Evolutionary conservation across 2,329 filamentous ascomycete species (phyloP).

Genomic region (Stemphylium vesicarium): DNA sequence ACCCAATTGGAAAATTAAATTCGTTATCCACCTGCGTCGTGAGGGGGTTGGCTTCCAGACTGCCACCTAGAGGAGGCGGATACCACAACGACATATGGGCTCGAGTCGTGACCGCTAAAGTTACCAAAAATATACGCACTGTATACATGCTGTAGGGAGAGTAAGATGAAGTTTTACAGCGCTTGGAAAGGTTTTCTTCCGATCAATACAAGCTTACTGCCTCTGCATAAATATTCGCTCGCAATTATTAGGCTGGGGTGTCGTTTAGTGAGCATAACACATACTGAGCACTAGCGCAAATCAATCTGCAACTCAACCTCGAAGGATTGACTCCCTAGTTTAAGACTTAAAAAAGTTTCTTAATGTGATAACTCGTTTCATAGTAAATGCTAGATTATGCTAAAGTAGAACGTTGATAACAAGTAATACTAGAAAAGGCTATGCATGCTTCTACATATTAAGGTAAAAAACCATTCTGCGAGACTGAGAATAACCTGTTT

Average conservation of each 20-base stretch:
- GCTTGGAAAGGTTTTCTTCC: neutral
- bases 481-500: neutral
- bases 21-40: conserved; percentile 14
- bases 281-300: neutral
- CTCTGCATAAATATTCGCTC: neutral
- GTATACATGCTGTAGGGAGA: neutral
- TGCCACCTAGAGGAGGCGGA: conserved; percentile 50
- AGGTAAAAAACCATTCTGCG: neutral
- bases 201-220: neutral
- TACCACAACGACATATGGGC: conserved; percentile 50
- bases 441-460: neutral
- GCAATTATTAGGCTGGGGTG: neutral
- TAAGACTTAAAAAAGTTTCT: neutral
- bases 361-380: neutral
- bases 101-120: neutral
- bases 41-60: conserved; percentile 48
- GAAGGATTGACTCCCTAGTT: neutral
- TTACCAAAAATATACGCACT: neutral
- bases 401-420: neutral
- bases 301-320: neutral
- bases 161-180: neutral
- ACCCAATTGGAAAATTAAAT: conserved; percentile 52
- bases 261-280: neutral
- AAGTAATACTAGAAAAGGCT: neutral
- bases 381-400: neutral